Evolutionary conservation across 352 stramenopile species (phyloP).

Genomic region (Pythium rhizo-oryzae): DNA sequence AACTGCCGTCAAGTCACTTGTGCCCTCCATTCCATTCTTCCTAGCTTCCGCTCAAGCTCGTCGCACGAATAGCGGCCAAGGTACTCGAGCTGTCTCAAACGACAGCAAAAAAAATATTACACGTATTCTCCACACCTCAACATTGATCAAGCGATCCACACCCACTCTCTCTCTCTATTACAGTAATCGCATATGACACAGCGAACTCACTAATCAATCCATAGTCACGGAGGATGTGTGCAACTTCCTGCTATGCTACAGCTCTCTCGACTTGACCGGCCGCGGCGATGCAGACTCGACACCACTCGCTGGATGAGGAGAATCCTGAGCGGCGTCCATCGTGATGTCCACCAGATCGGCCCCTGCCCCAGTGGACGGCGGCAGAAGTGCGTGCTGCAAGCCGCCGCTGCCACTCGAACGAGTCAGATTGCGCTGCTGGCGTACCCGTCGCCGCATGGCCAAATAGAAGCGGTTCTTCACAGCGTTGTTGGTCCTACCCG

Average conservation of each 20-base stretch:
- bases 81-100: no score
- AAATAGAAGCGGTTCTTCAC: constrained; percentile 97
- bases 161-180: no score
- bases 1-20: no score
- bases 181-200: no score
- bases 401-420: constrained; percentile 1
- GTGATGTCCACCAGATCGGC: constrained; percentile 1
- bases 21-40: no score
- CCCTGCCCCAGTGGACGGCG: background rate
- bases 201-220: no score
- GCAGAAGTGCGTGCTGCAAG: background rate
- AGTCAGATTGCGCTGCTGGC: constrained; percentile 49
- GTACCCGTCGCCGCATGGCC: constrained; percentile 67
- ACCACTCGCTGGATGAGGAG: constrained; percentile 14
- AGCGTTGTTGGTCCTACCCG: constrained; percentile 95
- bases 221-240: no score
- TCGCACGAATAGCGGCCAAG: no score
- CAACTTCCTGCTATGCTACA: no score
- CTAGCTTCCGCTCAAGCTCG: no score
- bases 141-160: constrained; percentile 89
- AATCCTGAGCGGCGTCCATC: constrained; percentile 7
- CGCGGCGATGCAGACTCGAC: constrained; percentile 6
- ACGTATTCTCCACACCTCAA: no score
- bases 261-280: constrained; percentile 5
- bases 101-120: no score